Evolutionary conservation across 768 basidiomycete genomes (phyloP), one percentile per base, ranked within the genome.

Genomic region (Amanita polypyramis): DNA sequence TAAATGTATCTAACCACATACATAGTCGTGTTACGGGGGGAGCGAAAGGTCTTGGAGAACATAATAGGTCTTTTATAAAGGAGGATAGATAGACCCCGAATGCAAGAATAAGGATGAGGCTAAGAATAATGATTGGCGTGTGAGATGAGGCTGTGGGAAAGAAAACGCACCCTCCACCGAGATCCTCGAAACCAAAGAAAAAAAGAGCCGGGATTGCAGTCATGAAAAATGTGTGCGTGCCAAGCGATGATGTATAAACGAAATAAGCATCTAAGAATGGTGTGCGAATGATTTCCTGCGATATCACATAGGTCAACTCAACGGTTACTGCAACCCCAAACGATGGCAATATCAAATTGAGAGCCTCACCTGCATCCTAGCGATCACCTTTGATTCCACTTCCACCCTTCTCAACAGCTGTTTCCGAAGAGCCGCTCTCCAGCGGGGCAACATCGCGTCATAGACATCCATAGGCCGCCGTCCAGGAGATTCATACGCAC

Each of bases 211-310:
- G 95, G 5, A 99, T 68, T 51, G 86, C 75, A 27, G 80, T 77
- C 85, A 95, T 90, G 73, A 98, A 97, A 67, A 93, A 97, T 0
- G 86, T 91, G 56, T 92, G 91, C 0, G 88, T 90, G 9, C 76
- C 91, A 8, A 90, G 69, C 0, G 82, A 73, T 0, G 86, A 89
- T 0, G 85, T 79, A 53, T 92, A 85, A 27, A 93, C 77, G 58
- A 94, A 93, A 58, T 89, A 94, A 0, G 69, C 66, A 58, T 94
- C 91, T 19, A 88, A 65, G 71, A 75, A 80, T 2, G 83, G 75
- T 4, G 69, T 70, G 5, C 85, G 77, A 21, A 88, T 70, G 4
- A 60, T 62, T 7, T 69, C 60, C 85, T 79, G 53, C 20, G 38
- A 25, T 20, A 21, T 5, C n/a, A n/a, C n/a, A n/a, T n/a, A n/a